phyloP scores from a whole-genome alignment of 495 filamentous ascomycete species.

The Annulohypoxylon stygium region DNA sequence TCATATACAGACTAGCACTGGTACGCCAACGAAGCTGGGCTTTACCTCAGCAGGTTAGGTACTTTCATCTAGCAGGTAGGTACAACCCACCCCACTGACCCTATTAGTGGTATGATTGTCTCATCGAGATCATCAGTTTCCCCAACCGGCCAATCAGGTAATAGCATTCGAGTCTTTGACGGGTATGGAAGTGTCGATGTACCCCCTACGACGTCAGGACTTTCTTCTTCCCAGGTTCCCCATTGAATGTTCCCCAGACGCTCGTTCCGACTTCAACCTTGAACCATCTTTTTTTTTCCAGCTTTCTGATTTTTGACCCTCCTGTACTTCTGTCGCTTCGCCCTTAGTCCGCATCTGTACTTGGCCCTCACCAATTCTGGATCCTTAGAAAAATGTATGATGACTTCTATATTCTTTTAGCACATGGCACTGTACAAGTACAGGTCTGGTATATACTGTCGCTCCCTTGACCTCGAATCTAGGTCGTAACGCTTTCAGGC shows the following conservation, averaged over 20 bases:
- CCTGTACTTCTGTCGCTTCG: neutral
- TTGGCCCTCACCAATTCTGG: conserved; percentile 10
- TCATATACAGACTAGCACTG: neutral
- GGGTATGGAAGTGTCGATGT: conserved; percentile 21
- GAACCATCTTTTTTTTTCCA: neutral
- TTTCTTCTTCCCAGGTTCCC: conserved; percentile 31
- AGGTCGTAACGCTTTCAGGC: conserved; percentile 44
- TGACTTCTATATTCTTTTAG: conserved; percentile 50
- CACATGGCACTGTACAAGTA: conserved; percentile 35
- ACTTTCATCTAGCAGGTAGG: conserved; percentile 16
- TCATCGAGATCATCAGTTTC: conserved; percentile 43
- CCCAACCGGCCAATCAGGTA: conserved; percentile 29
- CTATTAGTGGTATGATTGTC: conserved; percentile 38
- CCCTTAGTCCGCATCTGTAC: conserved; percentile 7
- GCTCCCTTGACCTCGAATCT: conserved; percentile 18
- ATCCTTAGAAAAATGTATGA: conserved; percentile 45
- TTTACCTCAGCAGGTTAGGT: conserved; percentile 22
- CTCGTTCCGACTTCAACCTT: conserved; percentile 23
- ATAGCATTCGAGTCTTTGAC: conserved; percentile 29
- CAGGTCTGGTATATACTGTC: conserved; percentile 37
- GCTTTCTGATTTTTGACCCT: neutral
- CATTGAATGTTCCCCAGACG: neutral
- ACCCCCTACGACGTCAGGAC: conserved; percentile 51
- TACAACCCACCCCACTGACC: neutral
- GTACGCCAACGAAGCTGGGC: neutral